Base-by-base conservation (phyloP, 202 grass and related monocot genomes). In the Panicum virgatum region DNA sequence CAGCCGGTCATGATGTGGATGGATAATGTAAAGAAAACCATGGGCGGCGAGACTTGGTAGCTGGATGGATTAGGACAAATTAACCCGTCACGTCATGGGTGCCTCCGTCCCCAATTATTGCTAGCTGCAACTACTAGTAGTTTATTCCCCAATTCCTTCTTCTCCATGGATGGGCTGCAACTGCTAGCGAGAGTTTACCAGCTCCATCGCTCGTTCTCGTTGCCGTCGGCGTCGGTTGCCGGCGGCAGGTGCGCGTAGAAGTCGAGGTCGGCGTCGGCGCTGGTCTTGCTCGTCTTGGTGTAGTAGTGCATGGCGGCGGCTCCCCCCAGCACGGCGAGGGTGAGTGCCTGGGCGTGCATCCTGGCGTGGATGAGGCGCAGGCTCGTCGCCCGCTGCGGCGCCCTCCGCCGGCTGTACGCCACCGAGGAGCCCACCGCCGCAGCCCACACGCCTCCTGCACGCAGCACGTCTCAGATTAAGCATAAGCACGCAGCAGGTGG, bases 261-360 rank as follows among this genome's bases (percentile, higher is more conserved):
- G 36, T 87, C 82, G 82, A 69, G 72, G 72, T 73, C 87, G 3
- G 77, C 0, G 3, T 5, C 3, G 13, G 10, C 3, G 12, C 15
- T 20, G 8, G 0, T 2, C 2, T 39, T 12, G 48, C 9, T n/a
- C n/a, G n/a, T 30, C 30, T 30, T 30, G 30, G 2, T n/a, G 62
- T 79, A 81, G 79, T 87, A 83, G 50, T 88, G 86, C 81, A 78
- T 32, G 37, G 88, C 89, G 3, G 85, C 87, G 5, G 85, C 87
- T 12, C 92, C 87, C 0, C 89, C 91, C 29, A 95, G 89, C 54
- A 92, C 87, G 22, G 85, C 90, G 58, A 92, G 69, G 9, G 90
- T 79, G 62, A 79, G 76, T 0, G 63, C 77, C 62, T 57, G 76
- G 0, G 61, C 63, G 62, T 80, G 77, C 6, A 80, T 56, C 77